A percentile compares a stretch with the other conserved stretches of the same genome.
phyloP scores from a whole-genome alignment of 2,329 filamentous ascomycete species.

The Fusarium armeniacum region DNA sequence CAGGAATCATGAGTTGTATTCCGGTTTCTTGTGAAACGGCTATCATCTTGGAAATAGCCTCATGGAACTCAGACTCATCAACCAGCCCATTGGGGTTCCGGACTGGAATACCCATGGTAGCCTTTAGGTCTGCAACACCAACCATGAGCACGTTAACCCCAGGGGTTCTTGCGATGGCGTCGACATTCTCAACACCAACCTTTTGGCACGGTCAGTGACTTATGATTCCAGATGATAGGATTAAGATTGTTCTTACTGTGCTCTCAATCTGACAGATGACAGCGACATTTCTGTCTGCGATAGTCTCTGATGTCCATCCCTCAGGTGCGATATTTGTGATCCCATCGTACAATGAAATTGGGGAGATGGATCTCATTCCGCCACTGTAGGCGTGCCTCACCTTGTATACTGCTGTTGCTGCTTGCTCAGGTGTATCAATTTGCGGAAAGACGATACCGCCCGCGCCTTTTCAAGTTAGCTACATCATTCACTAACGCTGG shows the following conservation, averaged over 20 bases:
- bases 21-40: no score
- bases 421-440: slow-evolving; percentile 10
- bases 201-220: no score
- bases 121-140: slow-evolving; percentile 1
- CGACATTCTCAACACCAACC: slow-evolving; percentile 6
- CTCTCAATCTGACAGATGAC: slow-evolving; percentile 16
- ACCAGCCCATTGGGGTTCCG: background rate
- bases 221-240: no score
- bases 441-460: slow-evolving; percentile 10
- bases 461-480: slow-evolving; percentile 1
- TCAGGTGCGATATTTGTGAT: slow-evolving; percentile 1
- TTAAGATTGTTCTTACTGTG: no score
- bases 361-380: slow-evolving; percentile 5
- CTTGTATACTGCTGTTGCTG: slow-evolving; percentile 1
- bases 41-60: no score
- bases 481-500: background rate
- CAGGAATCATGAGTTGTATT: slow-evolving; percentile 13
- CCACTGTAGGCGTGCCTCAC: background rate
- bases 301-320: slow-evolving; percentile 5
- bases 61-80: slow-evolving; percentile 1
- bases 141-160: slow-evolving; percentile 11
- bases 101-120: slow-evolving; percentile 1
- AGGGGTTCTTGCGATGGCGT: background rate
- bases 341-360: slow-evolving; percentile 5
- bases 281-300: slow-evolving; percentile 3